Base-by-base conservation (phyloP, 2,329 filamentous ascomycete genomes). In the Sporothrix phasma region DNA sequence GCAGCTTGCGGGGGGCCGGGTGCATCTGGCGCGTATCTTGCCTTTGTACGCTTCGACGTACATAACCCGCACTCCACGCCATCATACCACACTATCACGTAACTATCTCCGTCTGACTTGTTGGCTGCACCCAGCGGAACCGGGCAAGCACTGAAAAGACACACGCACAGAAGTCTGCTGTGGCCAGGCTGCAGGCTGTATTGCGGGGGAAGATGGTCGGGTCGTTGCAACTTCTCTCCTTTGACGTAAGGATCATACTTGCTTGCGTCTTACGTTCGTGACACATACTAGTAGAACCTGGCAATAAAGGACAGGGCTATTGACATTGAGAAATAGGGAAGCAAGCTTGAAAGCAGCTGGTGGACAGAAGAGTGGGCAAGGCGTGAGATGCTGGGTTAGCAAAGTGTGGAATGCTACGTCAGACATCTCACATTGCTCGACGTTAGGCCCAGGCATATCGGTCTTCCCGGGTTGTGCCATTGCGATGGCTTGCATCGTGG, bases 161-260 rank as follows among this genome's bases (percentile, higher is more conserved):
- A 56, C 51, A 24, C 31, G 17, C 34, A 19, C 13, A 51, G 13
- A 24, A 39, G 51, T 19, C 19, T 39, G 31, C 51, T 39, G 31
- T 39, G 39, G 51, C 31, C 31, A 13, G 10, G 10, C 53, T 22
- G n/a, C 31, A 54, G 31, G 10, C n/a, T 54, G 31, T 11, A 39
- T 54, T 64, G 62, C 45, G 62, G 62, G 62, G 62, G 53, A 43
- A 11, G 19, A 45, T 15, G 22, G n/a, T 47, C n/a, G 26, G 43
- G 43, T 46, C 17, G n/a, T 17, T 2, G 22, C 7, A 31, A 29
- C 7, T 58, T 22, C 31, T n/a, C 22, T 47, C 41, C 24, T 37
- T 24, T 47, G 24, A 29, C 29, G 34, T 3, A 22, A 19, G 26
- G 31, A 56, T 22, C 13, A 29, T 43, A 5, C 54, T 11, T 58